phyloP scores from a whole-genome alignment of 2,329 filamentous ascomycete genomes.

The Falciphora oryzae region DNA sequence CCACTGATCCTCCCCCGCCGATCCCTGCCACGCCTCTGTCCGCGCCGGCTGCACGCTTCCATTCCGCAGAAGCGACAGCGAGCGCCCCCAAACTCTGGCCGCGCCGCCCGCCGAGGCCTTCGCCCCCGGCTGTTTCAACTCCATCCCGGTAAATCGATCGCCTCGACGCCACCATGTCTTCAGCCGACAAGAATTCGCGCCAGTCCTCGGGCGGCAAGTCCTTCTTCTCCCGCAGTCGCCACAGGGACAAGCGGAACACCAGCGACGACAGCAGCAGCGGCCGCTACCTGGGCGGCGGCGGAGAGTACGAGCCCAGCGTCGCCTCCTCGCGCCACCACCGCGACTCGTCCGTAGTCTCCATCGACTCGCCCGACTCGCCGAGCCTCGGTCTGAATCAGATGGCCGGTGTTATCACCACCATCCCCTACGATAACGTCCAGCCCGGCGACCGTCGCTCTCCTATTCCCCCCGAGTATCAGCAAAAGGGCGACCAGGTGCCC shows the following conservation, averaged over 20 bases:
- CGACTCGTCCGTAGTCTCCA: slow-evolving; percentile 64
- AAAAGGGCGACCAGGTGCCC: slow-evolving; percentile 58
- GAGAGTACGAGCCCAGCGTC: slow-evolving; percentile 57
- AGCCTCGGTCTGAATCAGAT: slow-evolving; percentile 65
- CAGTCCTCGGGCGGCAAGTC: slow-evolving; percentile 67
- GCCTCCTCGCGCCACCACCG: slow-evolving; percentile 67
- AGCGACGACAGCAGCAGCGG: slow-evolving; percentile 44
- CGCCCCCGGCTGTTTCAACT: slow-evolving; percentile 18
- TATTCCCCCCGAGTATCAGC: slow-evolving; percentile 66
- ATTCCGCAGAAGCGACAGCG: slow-evolving; percentile 7
- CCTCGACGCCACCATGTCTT: slow-evolving; percentile 41
- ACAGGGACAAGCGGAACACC: slow-evolving; percentile 62
- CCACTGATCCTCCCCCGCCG: slow-evolving; percentile 23
- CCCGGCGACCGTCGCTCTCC: slow-evolving; percentile 61
- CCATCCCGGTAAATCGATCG: slow-evolving; percentile 14
- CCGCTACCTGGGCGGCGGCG: slow-evolving; percentile 40
- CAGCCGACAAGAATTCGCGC: slow-evolving; percentile 66
- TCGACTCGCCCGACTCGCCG: slow-evolving; percentile 61
- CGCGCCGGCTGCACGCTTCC: slow-evolving; percentile 2
- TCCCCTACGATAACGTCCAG: slow-evolving; percentile 72
- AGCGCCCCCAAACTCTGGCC: slow-evolving; percentile 8
- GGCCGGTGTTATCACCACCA: slow-evolving; percentile 78
- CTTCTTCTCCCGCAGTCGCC: slow-evolving; percentile 86
- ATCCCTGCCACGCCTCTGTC: background rate
- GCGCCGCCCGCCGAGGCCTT: slow-evolving; percentile 4